These are phyloP conservation scores for Pseudonitzschia pungens DNA, from an alignment of 108 stramenopile genomes.

Conservation along the genomic window DNA sequence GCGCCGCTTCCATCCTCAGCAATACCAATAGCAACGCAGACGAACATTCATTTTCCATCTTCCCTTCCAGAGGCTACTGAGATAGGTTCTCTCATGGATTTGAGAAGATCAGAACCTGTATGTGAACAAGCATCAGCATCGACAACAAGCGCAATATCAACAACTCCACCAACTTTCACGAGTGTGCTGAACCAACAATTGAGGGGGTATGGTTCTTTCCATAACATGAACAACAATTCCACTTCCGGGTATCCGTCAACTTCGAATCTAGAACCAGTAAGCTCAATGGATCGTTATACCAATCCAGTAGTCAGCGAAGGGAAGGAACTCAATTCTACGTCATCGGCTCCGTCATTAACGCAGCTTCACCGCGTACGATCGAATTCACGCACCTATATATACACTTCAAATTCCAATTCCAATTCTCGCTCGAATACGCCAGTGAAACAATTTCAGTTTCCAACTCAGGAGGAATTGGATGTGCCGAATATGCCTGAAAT, in stretches of 20 bases:
- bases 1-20: background rate
- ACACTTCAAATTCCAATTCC: background rate
- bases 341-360: slow-evolving; percentile 5
- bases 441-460: background rate
- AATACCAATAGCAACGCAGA: background rate
- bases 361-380: background rate
- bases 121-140: background rate
- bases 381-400: background rate
- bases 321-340: background rate
- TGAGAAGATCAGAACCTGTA: background rate
- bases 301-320: slow-evolving; percentile 12
- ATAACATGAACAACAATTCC: background rate
- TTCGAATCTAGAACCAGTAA: background rate
- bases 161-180: background rate
- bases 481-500: background rate
- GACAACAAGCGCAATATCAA: background rate
- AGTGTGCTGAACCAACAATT: background rate
- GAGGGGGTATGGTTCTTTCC: background rate
- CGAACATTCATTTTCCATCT: background rate
- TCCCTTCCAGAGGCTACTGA: background rate
- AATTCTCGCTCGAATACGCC: background rate
- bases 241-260: background rate
- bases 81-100: background rate
- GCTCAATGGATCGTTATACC: background rate
- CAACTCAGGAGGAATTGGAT: background rate